Evolutionary conservation across 129 eudicot genomes (phyloP).

Genomic region (Rutidosis leptorrhynchoides): DNA sequence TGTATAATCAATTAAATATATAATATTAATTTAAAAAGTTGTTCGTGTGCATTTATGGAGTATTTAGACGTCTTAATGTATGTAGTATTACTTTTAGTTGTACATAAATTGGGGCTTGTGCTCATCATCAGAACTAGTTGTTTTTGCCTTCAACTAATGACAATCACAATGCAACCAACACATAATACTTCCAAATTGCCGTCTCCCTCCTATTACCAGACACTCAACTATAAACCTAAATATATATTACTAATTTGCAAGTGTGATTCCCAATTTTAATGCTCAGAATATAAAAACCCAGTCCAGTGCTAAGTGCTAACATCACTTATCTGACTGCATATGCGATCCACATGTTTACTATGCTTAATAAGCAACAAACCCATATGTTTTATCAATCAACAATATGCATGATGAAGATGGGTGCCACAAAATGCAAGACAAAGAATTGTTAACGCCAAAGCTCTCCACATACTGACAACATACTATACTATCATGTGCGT

Average conservation of each 20-base stretch:
- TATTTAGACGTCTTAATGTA: too few relatives aligned
- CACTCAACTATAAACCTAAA: neutral
- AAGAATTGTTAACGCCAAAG: constrained; percentile 15
- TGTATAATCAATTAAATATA: too few relatives aligned
- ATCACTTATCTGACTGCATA: neutral
- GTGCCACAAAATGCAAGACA: constrained; percentile 20
- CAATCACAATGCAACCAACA: constrained; percentile 13
- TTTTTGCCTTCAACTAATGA: constrained; percentile 6
- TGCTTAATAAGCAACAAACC: neutral
- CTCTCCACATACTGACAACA: neutral
- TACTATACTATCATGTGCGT: neutral
- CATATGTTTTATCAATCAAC: neutral
- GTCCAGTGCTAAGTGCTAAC: too few relatives aligned
- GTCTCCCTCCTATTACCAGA: constrained; percentile 1
- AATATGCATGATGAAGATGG: constrained; percentile 11
- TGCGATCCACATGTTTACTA: neutral
- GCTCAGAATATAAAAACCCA: neutral
- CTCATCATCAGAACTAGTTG: too few relatives aligned
- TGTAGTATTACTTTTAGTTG: too few relatives aligned
- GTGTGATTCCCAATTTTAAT: neutral
- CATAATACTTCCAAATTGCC: constrained; percentile 12
- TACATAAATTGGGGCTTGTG: too few relatives aligned
- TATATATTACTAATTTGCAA: neutral
- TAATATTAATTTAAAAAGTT: too few relatives aligned
- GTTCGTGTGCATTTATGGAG: too few relatives aligned